Evolutionary conservation across 352 stramenopile species (phyloP), one percentile per base, ranked within the genome.

Genomic region (Hyaloperonospora arabidopsidis): DNA sequence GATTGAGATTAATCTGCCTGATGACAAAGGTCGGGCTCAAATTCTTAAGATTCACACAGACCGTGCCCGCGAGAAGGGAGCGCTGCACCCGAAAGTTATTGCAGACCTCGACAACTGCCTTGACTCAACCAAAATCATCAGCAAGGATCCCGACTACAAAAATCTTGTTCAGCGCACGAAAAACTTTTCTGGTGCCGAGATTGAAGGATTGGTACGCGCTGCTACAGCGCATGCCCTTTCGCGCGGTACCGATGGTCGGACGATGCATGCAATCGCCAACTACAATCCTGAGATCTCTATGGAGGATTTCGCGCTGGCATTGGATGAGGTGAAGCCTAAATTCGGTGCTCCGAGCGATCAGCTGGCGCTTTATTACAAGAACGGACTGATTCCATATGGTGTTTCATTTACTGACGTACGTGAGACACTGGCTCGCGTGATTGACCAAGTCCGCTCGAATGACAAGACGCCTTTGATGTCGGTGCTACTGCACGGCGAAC

Each of bases 1-100:
- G 67, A 97, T 99, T 14, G 97, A 99, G 67, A 99, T 99, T 73
- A 97, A 97, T 38, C 68, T 99, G 21, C 97, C 97, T 0, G 93
- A 98, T 68, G 81, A 86, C 52, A 86, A 92, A 29, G 97, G 97
- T 19, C 87, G 97, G 21, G 76, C 95, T 29, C 96, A 99, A 77
- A 98, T 98, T 68, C 73, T 99, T 11, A 95, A 96, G 54, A 99
- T 99, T 65, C 96, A 99, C 69, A 99, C 96, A 2, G 85, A 95
- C 18, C 89, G 79, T 5, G 79, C 79, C 11, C 70, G 80, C 17
- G 69, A 87, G n/a, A 86, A 92, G 51, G 79, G 80, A 21, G 74
- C 79, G 11, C 57, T 94, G 21, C 72, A 89, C 45, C 59, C 72
- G 7, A 73, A 70, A 12, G 80, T 91, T n/a, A 65, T 88, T n/a